Evolutionary conservation across 78 protist species (phyloP), one percentile per base, ranked within the genome.

Genomic region (Bodo saltans): DNA sequence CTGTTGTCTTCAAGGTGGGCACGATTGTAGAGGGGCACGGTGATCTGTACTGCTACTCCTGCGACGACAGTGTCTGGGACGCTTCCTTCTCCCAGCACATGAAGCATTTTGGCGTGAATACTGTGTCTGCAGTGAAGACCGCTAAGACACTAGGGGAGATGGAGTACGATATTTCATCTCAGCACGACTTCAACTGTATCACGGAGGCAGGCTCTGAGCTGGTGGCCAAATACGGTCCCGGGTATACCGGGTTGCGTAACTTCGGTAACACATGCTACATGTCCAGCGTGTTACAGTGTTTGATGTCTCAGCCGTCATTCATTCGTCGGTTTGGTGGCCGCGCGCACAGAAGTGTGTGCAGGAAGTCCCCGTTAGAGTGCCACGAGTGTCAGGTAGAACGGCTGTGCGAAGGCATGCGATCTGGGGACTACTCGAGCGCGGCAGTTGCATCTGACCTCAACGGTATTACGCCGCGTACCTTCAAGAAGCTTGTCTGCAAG

Each of bases 181-280:
- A 72, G 60, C 88, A 74, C 78, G 98, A 90, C 34, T 92, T 87
- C 70, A 88, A 78, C 37, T 52, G 72, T 47, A 79, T 94, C 83
- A 78, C 72, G 67, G 96, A 96, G 74, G 72, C 87, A 0, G 96
- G 95, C 73, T 72, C 68, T 70, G 72, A 52, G 17, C 87, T 95
- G 33, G 89, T 33, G 73, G 87, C 91, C 35, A 81, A 89, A 0
- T 88, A 37, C 39, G 98, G 97, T 1, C 92, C 94, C 0, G 97
- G 98, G 29, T 60, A n/a, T 34, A 90, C 97, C 1, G 99, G 99
- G 32, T 74, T 97, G 34, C 53, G 33, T 39, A 97, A 97, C 85
- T 60, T 97, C 17, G 99, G 99, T 39, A 97, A 97, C 88, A 87
- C 92, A 40, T 93, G 96, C 88, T 95, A 95, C 83, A 84, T 95